Evolutionary conservation across 371 early-diverging fungal genomes (phyloP), one percentile per base, ranked within the genome.

Genomic region (Cokeromyces recurvatus): DNA sequence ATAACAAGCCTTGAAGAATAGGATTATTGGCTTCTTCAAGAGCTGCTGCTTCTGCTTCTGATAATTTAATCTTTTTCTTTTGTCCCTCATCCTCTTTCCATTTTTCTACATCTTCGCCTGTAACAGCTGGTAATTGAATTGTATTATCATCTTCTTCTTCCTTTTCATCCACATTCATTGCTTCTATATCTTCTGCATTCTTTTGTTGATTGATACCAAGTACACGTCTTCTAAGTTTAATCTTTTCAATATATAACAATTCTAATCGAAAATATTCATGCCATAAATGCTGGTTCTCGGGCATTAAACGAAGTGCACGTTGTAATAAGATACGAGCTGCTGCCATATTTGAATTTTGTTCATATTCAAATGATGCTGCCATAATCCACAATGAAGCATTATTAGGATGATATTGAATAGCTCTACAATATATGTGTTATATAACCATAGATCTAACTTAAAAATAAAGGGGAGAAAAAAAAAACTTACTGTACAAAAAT

Each of bases 181-280:
- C 66, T 2, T 73, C 65, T 15, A 73, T 71, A 17, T 56, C 54
- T 9, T 71, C 58, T 8, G 53, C 58, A 23, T 65, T 38, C 27
- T 55, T 48, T 41, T 64, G 39, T 15, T 62, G 65, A 36, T 79
- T 80, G 27, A 85, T 79, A 25, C 81, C 81, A n/a, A 94, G 76
- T 6, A 97, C 64, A 40, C 84, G 75, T 50, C 94, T 73, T 50
- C 98, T 78, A 14, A 81, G 71, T 53, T 81, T 83, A 53, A 96
- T 80, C 66, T 92, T 92, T 56, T 89, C 91, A 21, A 91, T 73
- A 54, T 87, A 94, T n/a, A 90, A 64, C 17, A 92, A 59, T 65
- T 97, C 98, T 22, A 97, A 74, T 21, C 87, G 83, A 61, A 94
- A 93, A 62, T 95, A 97, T 66, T 93, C 93, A 16, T 81, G 77